Evolutionary conservation across 805 yeast species (phyloP), one percentile per base, ranked within the genome.

Genomic region (Yarrowia keelungensis): DNA sequence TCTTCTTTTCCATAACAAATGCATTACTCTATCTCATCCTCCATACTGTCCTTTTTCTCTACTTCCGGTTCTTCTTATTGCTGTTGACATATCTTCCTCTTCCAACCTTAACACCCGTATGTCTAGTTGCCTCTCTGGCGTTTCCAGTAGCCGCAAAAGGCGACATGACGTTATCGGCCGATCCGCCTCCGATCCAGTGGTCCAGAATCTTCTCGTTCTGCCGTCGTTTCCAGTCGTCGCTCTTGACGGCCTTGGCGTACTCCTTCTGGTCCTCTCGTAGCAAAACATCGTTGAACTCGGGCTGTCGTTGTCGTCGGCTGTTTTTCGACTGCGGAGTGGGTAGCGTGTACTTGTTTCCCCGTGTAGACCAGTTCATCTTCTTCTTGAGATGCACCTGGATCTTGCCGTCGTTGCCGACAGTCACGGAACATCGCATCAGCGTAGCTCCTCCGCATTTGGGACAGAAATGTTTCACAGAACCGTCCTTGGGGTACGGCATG

Each of bases 401-500:
- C 71, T 86, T 86, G 53, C 99, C 99, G 1, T 95, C 86, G 35
- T 80, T 82, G 75, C 90, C 89, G 16, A 95, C 87, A 15, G 97
- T 87, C 1, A 95, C 97, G 0, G 97, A 92, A 79, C 97, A 92
- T 79, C 98, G 85, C 73, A 93, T 77, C 70, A 95, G 80, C 0
- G 99, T 94, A 70, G 89, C 87, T 65, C 98, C 97, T 70, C 99
- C 99, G 83, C 99, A 95, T 67, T 87, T 65, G 59, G 97, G 90
- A 78, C 99, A 95, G 81, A 95, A 95, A 78, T 92, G 97, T 74
- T 86, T 86, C 15, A 73, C 73, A 50, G 83, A 84, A 1, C 93
- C 93, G 71, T 86, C 84, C 74, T 88, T 89, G 36, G 94, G 91
- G 69, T 91, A 83, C 8, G 97, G 93, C 14, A 88, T 81, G 76